These are phyloP conservation scores for Hemisphaericaspora xylofermentans DNA, from an alignment of 1,139 yeast genomes.

Conservation along the genomic window DNA sequence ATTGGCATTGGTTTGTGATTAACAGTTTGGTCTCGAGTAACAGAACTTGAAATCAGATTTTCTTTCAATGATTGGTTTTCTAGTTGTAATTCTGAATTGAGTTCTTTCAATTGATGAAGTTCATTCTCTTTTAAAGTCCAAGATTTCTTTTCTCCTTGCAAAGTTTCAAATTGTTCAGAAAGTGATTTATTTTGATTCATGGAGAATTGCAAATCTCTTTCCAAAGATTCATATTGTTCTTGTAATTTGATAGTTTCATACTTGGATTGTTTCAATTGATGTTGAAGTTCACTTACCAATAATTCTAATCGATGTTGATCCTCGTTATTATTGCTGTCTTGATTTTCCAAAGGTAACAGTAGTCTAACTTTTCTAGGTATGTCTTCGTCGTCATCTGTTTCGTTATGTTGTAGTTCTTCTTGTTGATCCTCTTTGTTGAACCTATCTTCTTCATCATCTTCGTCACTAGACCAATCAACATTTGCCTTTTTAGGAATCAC, in stretches of 20 bases:
- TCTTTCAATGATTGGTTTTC: conserved; percentile 41
- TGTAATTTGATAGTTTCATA: conserved; percentile 20
- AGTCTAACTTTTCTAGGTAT: background rate
- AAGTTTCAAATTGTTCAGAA: conserved; percentile 22
- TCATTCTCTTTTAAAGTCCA: conserved; percentile 14
- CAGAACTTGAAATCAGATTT: conserved; percentile 5
- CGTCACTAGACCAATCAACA: conserved; percentile 81
- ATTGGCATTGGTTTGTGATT: conserved; percentile 1
- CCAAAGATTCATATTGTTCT: conserved; percentile 20
- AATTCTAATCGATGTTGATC: conserved; percentile 15
- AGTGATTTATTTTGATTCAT: conserved; percentile 24
- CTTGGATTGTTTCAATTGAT: conserved; percentile 11
- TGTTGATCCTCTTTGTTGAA: background rate
- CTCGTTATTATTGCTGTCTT: conserved; percentile 5
- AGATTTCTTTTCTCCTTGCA: conserved; percentile 17
- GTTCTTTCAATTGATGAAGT: conserved; percentile 10
- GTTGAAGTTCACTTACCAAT: conserved; percentile 15
- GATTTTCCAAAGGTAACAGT: background rate
- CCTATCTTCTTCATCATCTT: conserved; percentile 39
- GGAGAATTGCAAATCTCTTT: conserved; percentile 25
- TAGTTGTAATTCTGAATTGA: conserved; percentile 37
- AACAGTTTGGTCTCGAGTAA: conserved; percentile 6
- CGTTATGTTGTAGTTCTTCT: background rate
- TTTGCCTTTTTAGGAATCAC: conserved; percentile 78
- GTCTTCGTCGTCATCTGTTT: background rate